Evolutionary conservation across 805 yeast genomes (phyloP).

Genomic region (Cyberlindnera sargentensis): DNA sequence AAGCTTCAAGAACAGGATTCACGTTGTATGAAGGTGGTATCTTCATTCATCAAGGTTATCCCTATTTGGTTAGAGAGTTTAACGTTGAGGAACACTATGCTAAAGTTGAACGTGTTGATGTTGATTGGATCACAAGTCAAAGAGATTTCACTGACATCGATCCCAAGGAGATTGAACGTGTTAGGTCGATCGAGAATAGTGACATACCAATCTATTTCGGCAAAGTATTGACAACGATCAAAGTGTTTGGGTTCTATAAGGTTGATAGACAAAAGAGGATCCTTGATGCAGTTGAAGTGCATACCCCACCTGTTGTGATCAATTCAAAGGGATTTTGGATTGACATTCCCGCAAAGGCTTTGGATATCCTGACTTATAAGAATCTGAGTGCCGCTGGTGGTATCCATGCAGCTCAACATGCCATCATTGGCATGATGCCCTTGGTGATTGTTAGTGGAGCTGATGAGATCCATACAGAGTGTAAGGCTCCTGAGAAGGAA

Average conservation of each 20-base stretch:
- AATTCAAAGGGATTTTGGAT: slow-evolving; percentile 86
- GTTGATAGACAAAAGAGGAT: slow-evolving; percentile 68
- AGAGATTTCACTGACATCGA: slow-evolving; percentile 92
- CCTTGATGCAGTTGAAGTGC: slow-evolving; percentile 90
- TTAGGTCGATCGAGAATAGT: slow-evolving; percentile 45
- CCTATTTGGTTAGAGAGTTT: slow-evolving; percentile 81
- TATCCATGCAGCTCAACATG: slow-evolving; percentile 96
- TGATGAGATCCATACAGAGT: slow-evolving; percentile 83
- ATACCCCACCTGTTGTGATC: slow-evolving; percentile 71
- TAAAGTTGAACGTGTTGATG: slow-evolving; percentile 79
- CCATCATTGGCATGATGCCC: slow-evolving; percentile 73
- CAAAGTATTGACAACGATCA: slow-evolving; percentile 57
- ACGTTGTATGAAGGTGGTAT: slow-evolving; percentile 91
- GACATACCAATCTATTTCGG: slow-evolving; percentile 71
- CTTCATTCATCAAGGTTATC: slow-evolving; percentile 87
- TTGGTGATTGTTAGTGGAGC: slow-evolving; percentile 62
- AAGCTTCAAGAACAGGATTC: slow-evolving; percentile 81
- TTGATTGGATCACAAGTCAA: slow-evolving; percentile 90
- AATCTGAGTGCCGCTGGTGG: slow-evolving; percentile 74
- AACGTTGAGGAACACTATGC: slow-evolving; percentile 76
- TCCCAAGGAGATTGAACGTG: slow-evolving; percentile 63
- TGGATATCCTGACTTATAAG: slow-evolving; percentile 52
- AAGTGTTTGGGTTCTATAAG: slow-evolving; percentile 92
- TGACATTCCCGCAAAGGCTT: slow-evolving; percentile 65
- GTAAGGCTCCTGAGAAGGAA: slow-evolving; percentile 97